Evolutionary conservation across 2,329 filamentous ascomycete species (phyloP), one percentile per base, ranked within the genome.

Genomic region (Dactylellina leptospora): DNA sequence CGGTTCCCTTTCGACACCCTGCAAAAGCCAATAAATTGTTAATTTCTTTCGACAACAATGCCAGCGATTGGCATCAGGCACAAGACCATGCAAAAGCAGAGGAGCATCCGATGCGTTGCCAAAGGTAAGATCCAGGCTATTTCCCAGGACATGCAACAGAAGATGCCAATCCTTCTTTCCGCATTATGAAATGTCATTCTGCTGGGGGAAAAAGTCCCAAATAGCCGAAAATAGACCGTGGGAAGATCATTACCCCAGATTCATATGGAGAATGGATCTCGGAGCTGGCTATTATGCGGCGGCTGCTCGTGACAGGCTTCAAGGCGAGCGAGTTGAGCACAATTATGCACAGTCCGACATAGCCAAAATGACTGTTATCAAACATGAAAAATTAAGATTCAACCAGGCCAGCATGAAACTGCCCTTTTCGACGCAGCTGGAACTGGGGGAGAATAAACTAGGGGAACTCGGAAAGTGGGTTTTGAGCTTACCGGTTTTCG

Each of bases 81-180:
- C 47, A 33, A 53, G 30, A 23, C 48, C 13, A 53, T 20, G 28
- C 25, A 36, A 28, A 33, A n/a, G n/a, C n/a, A n/a, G n/a, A n/a
- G n/a, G n/a, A n/a, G n/a, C 20, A 28, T 23, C 38, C 50, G 53
- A 51, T 58, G 50, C 28, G 44, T 51, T 51, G 64, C 64, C 27
- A 70, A 70, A 70, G 20, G 42, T 30, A 56, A 55, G 64, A 62
- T 70, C 44, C 44, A 62, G 64, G 48, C 64, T 55, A 56, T 62
- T 56, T 20, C 42, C 42, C 25, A n/a, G 22, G 54, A 36, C 23
- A 33, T 22, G 13, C 11, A n/a, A 13, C 36, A 30, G 28, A 20
- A 47, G 11, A 44, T 62, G 64, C 20, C 22, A 61, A 51, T 50
- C 64, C 36, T 11, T 40, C 36, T 6, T 40, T 36, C 45, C 30